Percentiles rank a stretch among this genome's conserved stretches.
These are phyloP conservation scores for Agroathelia rolfsii DNA, from an alignment of 1,284 basidiomycete species.

Conservation along the genomic window DNA sequence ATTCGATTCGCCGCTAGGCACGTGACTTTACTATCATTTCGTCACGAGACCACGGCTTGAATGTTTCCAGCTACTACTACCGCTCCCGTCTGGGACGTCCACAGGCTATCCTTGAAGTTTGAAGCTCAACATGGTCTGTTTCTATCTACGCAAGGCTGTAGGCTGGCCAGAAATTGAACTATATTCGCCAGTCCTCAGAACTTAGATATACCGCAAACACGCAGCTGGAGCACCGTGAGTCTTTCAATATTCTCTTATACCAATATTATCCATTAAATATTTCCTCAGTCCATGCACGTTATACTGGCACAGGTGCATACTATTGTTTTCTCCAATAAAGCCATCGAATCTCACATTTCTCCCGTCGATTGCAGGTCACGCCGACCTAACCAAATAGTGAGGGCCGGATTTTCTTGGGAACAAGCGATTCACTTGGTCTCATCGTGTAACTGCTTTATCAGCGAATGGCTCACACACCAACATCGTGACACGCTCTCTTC, in stretches of 20 bases:
- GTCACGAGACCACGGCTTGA: too few species aligned
- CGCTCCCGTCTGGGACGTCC: too few species aligned
- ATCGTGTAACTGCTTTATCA: constrained; percentile 26
- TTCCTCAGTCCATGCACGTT: constrained; percentile 80
- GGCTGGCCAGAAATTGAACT: too few species aligned
- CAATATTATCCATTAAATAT: constrained; percentile 9
- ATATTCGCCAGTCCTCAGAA: constrained; percentile 83
- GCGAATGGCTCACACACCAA: constrained; percentile 97
- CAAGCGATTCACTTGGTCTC: constrained; percentile 7
- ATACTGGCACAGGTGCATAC: constrained; percentile 80
- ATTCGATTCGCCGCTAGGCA: too few species aligned
- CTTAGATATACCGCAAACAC: constrained; percentile 91
- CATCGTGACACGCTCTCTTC: constrained; percentile 90
- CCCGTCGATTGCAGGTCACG: constrained; percentile 76
- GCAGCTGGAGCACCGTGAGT: constrained; percentile 83
- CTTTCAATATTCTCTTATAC: constrained; percentile 3
- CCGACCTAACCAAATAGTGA: constrained; percentile 89
- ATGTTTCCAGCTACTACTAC: too few species aligned
- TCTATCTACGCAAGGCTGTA: too few species aligned
- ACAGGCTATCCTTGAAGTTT: too few species aligned
- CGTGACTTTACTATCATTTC: too few species aligned
- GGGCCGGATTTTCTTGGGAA: constrained; percentile 28
- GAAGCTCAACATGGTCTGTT: too few species aligned
- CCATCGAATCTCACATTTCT: too few species aligned
- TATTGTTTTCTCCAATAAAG: too few species aligned